A percentile compares a stretch with the other conserved stretches of the same genome.
These are phyloP conservation scores for Aspergillus hiratsukae DNA, from an alignment of 2,329 filamentous ascomycete genomes.

Conservation along the genomic window DNA sequence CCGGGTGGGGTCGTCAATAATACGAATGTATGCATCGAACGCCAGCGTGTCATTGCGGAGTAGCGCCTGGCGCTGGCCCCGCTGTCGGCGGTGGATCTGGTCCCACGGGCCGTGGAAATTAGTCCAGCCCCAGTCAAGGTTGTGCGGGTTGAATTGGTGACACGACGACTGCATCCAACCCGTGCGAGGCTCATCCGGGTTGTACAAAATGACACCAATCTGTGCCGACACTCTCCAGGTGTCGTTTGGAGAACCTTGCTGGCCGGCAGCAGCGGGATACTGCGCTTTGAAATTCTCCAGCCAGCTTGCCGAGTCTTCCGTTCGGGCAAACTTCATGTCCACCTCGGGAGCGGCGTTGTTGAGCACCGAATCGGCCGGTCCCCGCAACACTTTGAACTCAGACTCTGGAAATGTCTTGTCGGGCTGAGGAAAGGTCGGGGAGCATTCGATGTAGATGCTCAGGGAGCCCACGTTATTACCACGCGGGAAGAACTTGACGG, in stretches of 20 bases:
- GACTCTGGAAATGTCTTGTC: slow-evolving; percentile 36
- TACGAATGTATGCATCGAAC: slow-evolving; percentile 58
- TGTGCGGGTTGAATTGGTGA: slow-evolving; percentile 56
- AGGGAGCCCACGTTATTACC: slow-evolving; percentile 57
- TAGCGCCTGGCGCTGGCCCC: slow-evolving; percentile 54
- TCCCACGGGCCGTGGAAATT: slow-evolving; percentile 57
- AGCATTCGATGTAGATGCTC: slow-evolving; percentile 59
- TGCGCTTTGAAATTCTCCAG: slow-evolving; percentile 26
- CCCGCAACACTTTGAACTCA: slow-evolving; percentile 39
- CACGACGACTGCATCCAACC: slow-evolving; percentile 53
- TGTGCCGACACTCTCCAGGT: slow-evolving; percentile 54
- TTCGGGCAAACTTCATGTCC: slow-evolving; percentile 26
- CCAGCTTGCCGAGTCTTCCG: slow-evolving; percentile 27
- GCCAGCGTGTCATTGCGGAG: slow-evolving; percentile 58
- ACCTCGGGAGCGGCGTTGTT: slow-evolving; percentile 28
- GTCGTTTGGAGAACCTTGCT: slow-evolving; percentile 10
- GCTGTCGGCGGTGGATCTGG: slow-evolving; percentile 54
- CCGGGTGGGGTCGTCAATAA: slow-evolving; percentile 56
- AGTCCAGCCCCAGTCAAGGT: slow-evolving; percentile 61
- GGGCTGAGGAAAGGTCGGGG: slow-evolving; percentile 43
- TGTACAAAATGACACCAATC: slow-evolving; percentile 59
- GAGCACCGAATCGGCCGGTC: slow-evolving; percentile 32
- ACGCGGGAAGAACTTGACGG: slow-evolving; percentile 61
- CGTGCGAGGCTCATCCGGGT: slow-evolving; percentile 58
- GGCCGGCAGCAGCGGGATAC: slow-evolving; percentile 16